Evolutionary conservation across 306 rosid genomes (phyloP), one percentile per base, ranked within the genome.

Genomic region (Vicia sativa): DNA sequence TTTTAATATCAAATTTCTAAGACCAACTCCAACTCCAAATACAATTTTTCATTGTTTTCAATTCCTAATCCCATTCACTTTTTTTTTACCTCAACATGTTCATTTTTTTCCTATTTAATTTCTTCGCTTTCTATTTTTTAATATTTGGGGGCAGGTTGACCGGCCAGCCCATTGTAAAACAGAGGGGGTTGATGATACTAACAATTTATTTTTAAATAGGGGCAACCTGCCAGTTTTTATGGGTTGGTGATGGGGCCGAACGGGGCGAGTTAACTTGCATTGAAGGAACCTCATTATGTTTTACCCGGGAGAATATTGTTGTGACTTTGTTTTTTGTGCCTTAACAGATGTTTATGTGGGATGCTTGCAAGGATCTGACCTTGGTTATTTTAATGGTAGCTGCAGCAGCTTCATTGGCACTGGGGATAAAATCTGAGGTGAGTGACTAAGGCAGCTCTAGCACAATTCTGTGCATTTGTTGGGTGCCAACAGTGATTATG

Each of bases 331-430:
- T 77, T 75, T 76, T 54, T 6, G 26, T 62, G 19, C 72, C 13
- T 46, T 42, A 50, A 34, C 85, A 95, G 99, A 84, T 86, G 89
- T 95, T 91, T 80, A 43, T 95, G 54, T 95, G 97, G 99, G 99
- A 95, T 81, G 96, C 99, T 65, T 95, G 99, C 91, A 96, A 95
- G 88, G 99, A 95, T 79, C 92, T 91, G 80, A 95, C 99, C 61
- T 78, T 95, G 79, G 71, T 95, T 72, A 95, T 95, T 84, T 81
- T 95, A 80, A 88, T 95, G 92, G 71, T 91, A 76, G 97, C 99
- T 75, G 99, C 97, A 1, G 96, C 79, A 15, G 96, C 96, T 70
- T 95, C 99, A 23, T 78, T 95, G 84, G 99, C 85, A 19, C 65
- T 95, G 68, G 99, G 99, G 74, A 95, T 95, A 74, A 95, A 95